phyloP scores from a whole-genome alignment of 805 yeast species.

The Candida arabinofermentans region DNA sequence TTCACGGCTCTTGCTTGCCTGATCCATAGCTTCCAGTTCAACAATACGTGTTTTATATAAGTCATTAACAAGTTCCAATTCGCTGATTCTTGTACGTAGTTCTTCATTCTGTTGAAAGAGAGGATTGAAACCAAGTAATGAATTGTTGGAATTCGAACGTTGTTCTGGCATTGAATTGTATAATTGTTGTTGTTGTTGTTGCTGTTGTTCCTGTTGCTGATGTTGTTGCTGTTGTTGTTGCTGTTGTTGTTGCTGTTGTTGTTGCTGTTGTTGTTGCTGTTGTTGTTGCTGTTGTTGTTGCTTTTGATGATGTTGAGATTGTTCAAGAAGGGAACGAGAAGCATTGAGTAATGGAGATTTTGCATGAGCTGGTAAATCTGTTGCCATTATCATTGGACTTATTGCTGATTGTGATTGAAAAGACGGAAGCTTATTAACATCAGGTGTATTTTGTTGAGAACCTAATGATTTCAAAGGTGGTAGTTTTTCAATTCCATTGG shows the following conservation, averaged over 20 bases:
- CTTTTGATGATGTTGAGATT: neutral
- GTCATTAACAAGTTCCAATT: slow-evolving; percentile 87
- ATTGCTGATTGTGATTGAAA: neutral
- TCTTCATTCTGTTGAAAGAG: slow-evolving; percentile 20
- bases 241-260: slow-evolving; percentile 2
- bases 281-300: slow-evolving; percentile 6
- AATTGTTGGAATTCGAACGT: neutral
- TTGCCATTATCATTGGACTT: slow-evolving; percentile 12
- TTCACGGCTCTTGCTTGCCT: slow-evolving; percentile 50
- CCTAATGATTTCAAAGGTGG: slow-evolving; percentile 21
- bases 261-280: slow-evolving; percentile 3
- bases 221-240: slow-evolving; percentile 3
- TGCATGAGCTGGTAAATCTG: slow-evolving; percentile 9
- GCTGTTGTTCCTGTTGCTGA: neutral
- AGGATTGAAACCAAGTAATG: neutral
- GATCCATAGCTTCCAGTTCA: slow-evolving; percentile 73
- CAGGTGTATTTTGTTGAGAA: slow-evolving; percentile 2
- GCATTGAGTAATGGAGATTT: slow-evolving; percentile 2
- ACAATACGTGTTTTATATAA: slow-evolving; percentile 75
- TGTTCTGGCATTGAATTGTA: slow-evolving; percentile 8
- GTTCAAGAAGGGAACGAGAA: neutral
- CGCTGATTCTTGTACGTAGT: slow-evolving; percentile 75
- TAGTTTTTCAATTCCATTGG: slow-evolving; percentile 14
- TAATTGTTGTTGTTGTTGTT: neutral
- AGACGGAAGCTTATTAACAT: slow-evolving; percentile 2